Conservation (phyloP, 306 rosid genomes). For the Lathyrus oleraceus region DNA sequence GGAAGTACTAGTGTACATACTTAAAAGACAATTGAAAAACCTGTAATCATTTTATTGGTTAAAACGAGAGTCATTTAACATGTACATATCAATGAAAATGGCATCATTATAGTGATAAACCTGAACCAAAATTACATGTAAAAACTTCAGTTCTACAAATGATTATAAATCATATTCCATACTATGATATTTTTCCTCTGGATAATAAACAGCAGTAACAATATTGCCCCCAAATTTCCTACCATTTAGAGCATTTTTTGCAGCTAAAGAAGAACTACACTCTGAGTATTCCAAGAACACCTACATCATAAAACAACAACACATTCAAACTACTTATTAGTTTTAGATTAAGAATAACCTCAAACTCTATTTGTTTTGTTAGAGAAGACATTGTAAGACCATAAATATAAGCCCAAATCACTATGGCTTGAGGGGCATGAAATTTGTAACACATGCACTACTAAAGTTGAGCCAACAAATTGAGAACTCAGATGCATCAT, state of each 20-base stretch:
- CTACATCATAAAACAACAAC: slow-evolving; percentile 46
- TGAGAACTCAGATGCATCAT: slow-evolving; percentile 17
- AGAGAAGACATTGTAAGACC: background rate
- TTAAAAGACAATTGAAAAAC: too few species aligned
- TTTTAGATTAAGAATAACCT: slow-evolving; percentile 10
- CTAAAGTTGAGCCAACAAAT: background rate
- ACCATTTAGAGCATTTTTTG: slow-evolving; percentile 64
- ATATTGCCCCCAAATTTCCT: slow-evolving; percentile 73
- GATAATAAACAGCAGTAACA: slow-evolving; percentile 62
- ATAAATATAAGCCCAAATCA: background rate
- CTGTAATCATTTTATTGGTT: too few species aligned
- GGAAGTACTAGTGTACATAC: too few species aligned
- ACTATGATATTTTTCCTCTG: slow-evolving; percentile 60
- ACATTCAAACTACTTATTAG: slow-evolving; percentile 8
- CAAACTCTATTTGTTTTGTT: background rate
- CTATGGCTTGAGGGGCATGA: background rate
- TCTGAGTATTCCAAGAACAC: slow-evolving; percentile 81
- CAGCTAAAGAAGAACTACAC: slow-evolving; percentile 47
- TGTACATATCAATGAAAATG: background rate
- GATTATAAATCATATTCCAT: slow-evolving; percentile 51
- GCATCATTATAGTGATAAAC: slow-evolving; percentile 1
- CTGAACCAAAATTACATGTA: background rate
- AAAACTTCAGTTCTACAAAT: background rate
- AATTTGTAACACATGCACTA: slow-evolving; percentile 3
- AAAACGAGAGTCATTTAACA: too few species aligned